Conservation (phyloP, 108 stramenopile species). For the Cylindrotheca fusiformis region DNA sequence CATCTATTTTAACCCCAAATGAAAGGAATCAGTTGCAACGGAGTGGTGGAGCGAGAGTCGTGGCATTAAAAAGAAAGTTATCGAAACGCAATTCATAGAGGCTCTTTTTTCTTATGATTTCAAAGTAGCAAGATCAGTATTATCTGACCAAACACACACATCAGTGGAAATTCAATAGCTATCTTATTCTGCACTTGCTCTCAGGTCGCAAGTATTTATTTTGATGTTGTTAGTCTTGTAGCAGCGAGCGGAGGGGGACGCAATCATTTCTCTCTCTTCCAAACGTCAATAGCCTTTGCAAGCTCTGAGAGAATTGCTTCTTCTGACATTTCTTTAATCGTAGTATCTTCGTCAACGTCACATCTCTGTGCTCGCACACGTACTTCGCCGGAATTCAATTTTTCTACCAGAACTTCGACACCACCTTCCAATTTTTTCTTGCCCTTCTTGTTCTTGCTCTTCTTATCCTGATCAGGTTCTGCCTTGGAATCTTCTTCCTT, state of each 20-base stretch:
- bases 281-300: conserved; percentile 24
- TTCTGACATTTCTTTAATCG: conserved; percentile 56
- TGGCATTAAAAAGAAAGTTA: neutral
- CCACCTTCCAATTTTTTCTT: conserved; percentile 37
- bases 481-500: conserved; percentile 32
- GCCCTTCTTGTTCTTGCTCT: conserved; percentile 12
- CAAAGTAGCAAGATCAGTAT: too few species aligned
- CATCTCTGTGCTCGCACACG: conserved; percentile 32
- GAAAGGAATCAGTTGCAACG: neutral
- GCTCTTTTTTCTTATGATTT: too few species aligned
- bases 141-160: too few species aligned
- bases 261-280: conserved; percentile 34
- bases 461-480: conserved; percentile 14
- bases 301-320: conserved; percentile 39
- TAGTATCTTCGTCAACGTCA: conserved; percentile 48
- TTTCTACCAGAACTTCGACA: conserved; percentile 29
- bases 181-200: too few species aligned
- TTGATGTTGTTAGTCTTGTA: too few species aligned
- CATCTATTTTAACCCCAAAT: neutral
- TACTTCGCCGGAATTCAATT: conserved; percentile 5
- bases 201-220: too few species aligned
- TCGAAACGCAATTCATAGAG: neutral
- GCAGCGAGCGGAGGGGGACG: too few species aligned
- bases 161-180: too few species aligned
- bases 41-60: neutral